These are phyloP conservation scores for Colletotrichum aenigma DNA, from an alignment of 2,329 filamentous ascomycete species.

Conservation along the genomic window DNA sequence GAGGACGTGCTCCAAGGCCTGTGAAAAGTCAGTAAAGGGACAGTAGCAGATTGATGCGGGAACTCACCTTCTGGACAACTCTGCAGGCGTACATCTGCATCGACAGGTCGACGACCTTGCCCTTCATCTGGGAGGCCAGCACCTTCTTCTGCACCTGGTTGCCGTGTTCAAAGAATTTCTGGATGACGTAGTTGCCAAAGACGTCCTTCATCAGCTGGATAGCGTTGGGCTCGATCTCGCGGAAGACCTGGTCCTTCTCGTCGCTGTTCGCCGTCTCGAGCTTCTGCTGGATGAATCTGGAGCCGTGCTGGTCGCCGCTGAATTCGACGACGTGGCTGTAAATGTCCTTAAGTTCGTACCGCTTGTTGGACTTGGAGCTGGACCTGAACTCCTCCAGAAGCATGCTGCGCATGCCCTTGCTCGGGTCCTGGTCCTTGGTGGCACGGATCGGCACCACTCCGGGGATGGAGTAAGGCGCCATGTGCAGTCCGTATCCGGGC, in stretches of 20 bases:
- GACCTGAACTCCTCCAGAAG: conserved; percentile 81
- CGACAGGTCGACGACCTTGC: conserved; percentile 79
- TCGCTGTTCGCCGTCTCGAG: conserved; percentile 93
- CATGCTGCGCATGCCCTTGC: conserved; percentile 69
- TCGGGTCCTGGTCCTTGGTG: conserved; percentile 61
- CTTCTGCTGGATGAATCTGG: conserved; percentile 93
- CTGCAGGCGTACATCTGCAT: conserved; percentile 92
- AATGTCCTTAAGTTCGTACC: conserved; percentile 87
- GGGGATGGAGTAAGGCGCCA: conserved; percentile 30
- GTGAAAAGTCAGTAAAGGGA: not conserved
- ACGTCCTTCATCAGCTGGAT: conserved; percentile 93
- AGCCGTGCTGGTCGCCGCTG: conserved; percentile 93
- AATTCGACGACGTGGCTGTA: conserved; percentile 90
- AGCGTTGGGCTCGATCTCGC: conserved; percentile 83
- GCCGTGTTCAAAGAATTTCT: conserved; percentile 96
- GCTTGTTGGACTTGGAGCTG: conserved; percentile 72
- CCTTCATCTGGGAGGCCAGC: conserved; percentile 85
- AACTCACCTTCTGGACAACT: conserved; percentile 86
- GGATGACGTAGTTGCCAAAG: conserved; percentile 98
- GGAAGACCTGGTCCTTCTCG: conserved; percentile 90
- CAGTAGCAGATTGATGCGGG: not conserved
- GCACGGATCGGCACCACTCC: conserved; percentile 34
- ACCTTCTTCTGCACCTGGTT: conserved; percentile 92
- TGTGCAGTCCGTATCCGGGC: conserved; percentile 35
- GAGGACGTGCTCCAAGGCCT: conserved; percentile 89